These are phyloP conservation scores for Coniosporium apollinis DNA, from an alignment of 495 filamentous ascomycete genomes.

Conservation along the genomic window DNA sequence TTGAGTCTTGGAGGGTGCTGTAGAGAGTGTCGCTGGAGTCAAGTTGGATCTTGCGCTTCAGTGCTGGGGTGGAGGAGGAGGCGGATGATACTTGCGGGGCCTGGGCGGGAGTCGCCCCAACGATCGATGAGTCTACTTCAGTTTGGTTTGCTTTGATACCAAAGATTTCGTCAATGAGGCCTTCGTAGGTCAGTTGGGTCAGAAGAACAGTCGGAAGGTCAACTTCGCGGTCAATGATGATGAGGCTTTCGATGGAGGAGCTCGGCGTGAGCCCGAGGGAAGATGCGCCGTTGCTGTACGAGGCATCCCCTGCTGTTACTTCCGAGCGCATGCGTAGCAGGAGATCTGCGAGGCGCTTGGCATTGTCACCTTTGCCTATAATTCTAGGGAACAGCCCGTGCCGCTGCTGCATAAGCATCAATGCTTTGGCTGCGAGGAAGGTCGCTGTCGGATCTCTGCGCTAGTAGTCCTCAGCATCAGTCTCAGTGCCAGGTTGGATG, in stretches of 20 bases:
- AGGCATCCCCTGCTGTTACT: conserved; percentile 43
- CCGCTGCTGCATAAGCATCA: conserved; percentile 85
- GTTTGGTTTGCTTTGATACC: conserved; percentile 76
- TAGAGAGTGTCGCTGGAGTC: conserved; percentile 85
- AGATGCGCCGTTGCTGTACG: conserved; percentile 30
- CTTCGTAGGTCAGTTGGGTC: conserved; percentile 94
- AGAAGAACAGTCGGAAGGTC: conserved; percentile 83
- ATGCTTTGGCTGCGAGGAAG: conserved; percentile 73
- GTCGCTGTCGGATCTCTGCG: conserved; percentile 81
- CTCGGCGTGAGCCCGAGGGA: conserved; percentile 70
- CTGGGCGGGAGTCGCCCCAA: conserved; percentile 51
- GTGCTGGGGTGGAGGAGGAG: conserved; percentile 39
- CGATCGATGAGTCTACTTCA: conserved; percentile 82
- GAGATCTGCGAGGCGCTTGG: conserved; percentile 71
- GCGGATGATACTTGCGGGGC: conserved; percentile 35
- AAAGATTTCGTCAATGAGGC: conserved; percentile 86
- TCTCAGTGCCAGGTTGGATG: too few relatives aligned
- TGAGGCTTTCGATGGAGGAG: conserved; percentile 67
- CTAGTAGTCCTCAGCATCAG: conserved; percentile 23
- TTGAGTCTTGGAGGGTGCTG: conserved; percentile 73
- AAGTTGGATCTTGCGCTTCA: conserved; percentile 81
- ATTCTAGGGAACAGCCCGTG: conserved; percentile 92
- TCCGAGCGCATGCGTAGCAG: conserved; percentile 89
- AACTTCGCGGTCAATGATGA: conserved; percentile 89
- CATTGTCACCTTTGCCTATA: conserved; percentile 90